phyloP scores from a whole-genome alignment of 768 basidiomycete genomes.

The Amanita polypyramis region DNA sequence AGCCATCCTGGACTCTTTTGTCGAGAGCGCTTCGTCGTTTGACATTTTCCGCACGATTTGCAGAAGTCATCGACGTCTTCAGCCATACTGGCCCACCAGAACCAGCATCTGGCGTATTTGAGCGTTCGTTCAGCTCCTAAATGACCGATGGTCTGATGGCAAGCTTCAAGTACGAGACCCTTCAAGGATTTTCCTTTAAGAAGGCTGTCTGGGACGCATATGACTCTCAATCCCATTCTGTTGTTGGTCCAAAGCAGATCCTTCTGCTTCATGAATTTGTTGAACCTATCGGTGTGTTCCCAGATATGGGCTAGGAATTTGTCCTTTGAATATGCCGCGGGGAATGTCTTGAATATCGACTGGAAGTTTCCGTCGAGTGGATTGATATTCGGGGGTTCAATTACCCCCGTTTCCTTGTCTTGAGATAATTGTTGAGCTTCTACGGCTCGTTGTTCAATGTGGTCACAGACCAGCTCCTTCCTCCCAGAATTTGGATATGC shows the following conservation, averaged over 20 bases:
- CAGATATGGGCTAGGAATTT: not conserved
- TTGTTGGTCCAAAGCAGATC: not conserved
- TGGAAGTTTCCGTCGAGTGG: not conserved
- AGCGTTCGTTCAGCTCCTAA: not conserved
- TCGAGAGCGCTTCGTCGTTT: conserved; percentile 11
- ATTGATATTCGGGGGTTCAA: not conserved
- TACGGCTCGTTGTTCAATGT: not conserved
- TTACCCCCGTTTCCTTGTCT: not conserved
- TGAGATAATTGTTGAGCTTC: not conserved
- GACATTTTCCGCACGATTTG: conserved; percentile 11
- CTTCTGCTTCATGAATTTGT: not conserved
- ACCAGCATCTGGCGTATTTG: conserved; percentile 16
- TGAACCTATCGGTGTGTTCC: not conserved
- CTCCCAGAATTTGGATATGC: not conserved
- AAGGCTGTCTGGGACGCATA: not conserved
- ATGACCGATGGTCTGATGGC: not conserved
- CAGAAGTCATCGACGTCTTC: conserved; percentile 12
- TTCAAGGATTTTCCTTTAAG: not conserved
- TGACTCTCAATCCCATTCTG: not conserved
- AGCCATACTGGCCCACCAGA: conserved; percentile 16
- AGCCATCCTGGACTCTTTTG: conserved; percentile 15
- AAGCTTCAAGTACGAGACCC: not conserved
- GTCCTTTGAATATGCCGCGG: not conserved
- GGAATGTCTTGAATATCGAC: not conserved
- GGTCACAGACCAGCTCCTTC: not conserved